A percentile compares a stretch with the other conserved stretches of the same genome.
Conservation (phyloP, 768 basidiomycete species). For the Boletus sp. region DNA sequence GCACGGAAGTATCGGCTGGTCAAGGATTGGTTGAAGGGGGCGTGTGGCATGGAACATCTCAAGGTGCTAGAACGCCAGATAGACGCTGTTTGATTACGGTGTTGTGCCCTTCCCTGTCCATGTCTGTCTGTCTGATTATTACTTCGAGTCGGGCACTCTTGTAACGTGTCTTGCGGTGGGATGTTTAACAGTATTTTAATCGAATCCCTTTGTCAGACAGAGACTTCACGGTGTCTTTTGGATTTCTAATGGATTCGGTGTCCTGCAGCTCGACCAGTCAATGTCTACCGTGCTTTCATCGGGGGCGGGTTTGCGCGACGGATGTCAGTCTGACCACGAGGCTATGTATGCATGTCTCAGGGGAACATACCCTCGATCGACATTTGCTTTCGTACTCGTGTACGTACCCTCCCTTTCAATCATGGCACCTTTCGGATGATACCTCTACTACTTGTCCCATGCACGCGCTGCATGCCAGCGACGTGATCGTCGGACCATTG, state of each 20-base stretch:
- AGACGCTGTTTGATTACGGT: background rate
- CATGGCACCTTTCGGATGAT: no score
- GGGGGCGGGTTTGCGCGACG: no score
- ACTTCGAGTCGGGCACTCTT: background rate
- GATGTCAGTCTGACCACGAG: no score
- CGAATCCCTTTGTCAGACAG: background rate
- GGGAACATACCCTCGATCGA: no score
- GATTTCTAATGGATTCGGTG: background rate
- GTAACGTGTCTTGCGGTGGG: background rate
- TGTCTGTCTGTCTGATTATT: background rate
- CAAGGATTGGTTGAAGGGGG: constrained; percentile 54
- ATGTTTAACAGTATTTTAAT: background rate
- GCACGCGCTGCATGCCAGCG: no score
- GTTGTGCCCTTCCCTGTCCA: background rate
- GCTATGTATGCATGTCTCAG: no score
- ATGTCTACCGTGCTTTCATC: no score
- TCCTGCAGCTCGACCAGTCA: no score
- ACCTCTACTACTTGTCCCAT: no score
- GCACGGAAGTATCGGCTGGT: constrained; percentile 64
- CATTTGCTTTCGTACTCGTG: no score
- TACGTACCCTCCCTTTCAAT: no score
- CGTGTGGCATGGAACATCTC: constrained; percentile 66
- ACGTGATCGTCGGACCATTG: no score
- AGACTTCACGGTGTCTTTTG: background rate
- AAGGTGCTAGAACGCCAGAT: constrained; percentile 45